Conservation (phyloP, 345 rosid species). For the Lepidium sativum region DNA sequence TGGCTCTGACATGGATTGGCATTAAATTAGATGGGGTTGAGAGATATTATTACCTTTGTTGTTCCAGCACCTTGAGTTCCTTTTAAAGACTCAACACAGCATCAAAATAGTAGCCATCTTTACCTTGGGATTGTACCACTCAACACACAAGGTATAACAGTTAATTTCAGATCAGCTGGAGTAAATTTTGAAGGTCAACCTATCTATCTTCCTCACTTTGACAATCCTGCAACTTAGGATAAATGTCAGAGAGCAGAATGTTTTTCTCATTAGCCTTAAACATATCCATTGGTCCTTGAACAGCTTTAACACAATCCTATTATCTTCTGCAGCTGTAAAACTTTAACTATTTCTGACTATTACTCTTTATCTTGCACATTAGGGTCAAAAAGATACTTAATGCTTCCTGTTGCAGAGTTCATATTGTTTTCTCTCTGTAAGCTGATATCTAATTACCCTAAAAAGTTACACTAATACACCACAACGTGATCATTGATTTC, state of each 20-base stretch:
- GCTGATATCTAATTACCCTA: constrained; percentile 14
- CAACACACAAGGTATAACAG: background rate
- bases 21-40: constrained; percentile 28
- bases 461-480: constrained; percentile 5
- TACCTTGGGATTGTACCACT: background rate
- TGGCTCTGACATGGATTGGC: constrained; percentile 24
- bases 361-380: background rate
- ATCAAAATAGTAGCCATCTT: background rate
- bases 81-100: constrained; percentile 14
- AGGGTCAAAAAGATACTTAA: constrained; percentile 5
- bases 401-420: constrained; percentile 4
- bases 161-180: background rate
- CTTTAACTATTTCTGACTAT: background rate
- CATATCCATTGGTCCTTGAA: background rate
- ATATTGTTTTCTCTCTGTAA: background rate
- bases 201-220: constrained; percentile 8
- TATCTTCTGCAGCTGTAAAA: background rate
- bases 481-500: background rate
- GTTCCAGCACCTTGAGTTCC: constrained; percentile 25
- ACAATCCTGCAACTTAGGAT: background rate
- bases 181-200: constrained; percentile 18
- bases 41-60: constrained; percentile 18
- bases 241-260: background rate
- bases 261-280: background rate
- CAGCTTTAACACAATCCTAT: background rate